These are phyloP conservation scores for Piper betle DNA, from an alignment of 164 flowering plant species.

Conservation along the genomic window DNA sequence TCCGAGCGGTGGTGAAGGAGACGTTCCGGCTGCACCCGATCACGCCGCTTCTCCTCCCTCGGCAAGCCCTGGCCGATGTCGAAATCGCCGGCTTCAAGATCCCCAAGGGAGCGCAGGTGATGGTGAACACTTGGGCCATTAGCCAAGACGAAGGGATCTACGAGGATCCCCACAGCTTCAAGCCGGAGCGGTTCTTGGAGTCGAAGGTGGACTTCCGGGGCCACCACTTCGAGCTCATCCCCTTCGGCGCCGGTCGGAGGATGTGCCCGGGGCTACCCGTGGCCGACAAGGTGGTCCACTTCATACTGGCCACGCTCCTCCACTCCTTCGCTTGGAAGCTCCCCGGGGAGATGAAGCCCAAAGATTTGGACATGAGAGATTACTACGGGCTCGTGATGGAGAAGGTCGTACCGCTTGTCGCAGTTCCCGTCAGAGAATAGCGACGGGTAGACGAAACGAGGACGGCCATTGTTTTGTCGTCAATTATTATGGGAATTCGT, in stretches of 20 bases:
- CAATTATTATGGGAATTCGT: too few relatives aligned
- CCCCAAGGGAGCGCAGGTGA: conserved; percentile 35
- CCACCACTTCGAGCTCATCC: too few relatives aligned
- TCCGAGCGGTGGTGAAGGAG: too few relatives aligned
- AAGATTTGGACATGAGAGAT: conserved; percentile 28
- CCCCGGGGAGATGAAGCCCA: conserved; percentile 9
- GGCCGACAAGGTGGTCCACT: too few relatives aligned
- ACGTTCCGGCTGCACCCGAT: conserved; percentile 57
- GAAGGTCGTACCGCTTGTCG: not conserved
- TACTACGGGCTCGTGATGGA: not conserved
- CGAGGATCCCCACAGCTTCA: conserved; percentile 32
- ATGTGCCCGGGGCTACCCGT: too few relatives aligned
- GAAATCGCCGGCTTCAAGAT: too few relatives aligned
- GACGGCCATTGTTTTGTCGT: too few relatives aligned
- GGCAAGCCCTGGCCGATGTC: conserved; percentile 28
- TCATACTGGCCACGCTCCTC: too few relatives aligned
- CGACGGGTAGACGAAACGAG: too few relatives aligned
- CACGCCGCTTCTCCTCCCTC: conserved; percentile 44
- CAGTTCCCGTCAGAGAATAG: not conserved
- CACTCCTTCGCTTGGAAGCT: too few relatives aligned
- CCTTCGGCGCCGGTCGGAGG: too few relatives aligned
- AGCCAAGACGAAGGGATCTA: too few relatives aligned
- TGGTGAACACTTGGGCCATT: conserved; percentile 51
- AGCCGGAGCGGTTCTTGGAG: conserved; percentile 43
- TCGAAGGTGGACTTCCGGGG: conserved; percentile 33